Percentiles rank a stretch among this genome's conserved stretches.
Conservation (phyloP, 192 early-diverging fungal genomes). For the Linnemannia hyalina region DNA sequence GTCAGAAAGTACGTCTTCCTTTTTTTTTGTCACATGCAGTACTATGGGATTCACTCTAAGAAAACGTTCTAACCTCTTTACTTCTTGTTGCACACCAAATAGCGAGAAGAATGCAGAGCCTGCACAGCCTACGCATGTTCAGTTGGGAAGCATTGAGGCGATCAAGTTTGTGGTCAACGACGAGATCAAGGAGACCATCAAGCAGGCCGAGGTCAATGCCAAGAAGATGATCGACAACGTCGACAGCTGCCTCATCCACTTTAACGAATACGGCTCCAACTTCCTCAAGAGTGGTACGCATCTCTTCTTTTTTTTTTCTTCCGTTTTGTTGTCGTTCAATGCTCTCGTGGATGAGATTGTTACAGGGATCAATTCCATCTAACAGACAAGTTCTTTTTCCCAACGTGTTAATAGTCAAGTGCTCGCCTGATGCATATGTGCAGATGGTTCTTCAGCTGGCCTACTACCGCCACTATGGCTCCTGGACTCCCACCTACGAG, state of each 20-base stretch:
- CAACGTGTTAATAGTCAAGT: slow-evolving; percentile 59
- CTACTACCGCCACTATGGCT: slow-evolving; percentile 80
- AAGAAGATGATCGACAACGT: slow-evolving; percentile 76
- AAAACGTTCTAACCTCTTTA: background rate
- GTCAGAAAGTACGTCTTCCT: slow-evolving; percentile 68
- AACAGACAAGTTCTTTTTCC: background rate
- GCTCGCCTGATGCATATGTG: slow-evolving; percentile 91
- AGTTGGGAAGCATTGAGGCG: slow-evolving; percentile 68
- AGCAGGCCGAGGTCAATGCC: slow-evolving; percentile 74
- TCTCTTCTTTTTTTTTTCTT: background rate
- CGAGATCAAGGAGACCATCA: slow-evolving; percentile 66
- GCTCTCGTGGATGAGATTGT: no score
- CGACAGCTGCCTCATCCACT: slow-evolving; percentile 78
- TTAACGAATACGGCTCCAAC: slow-evolving; percentile 81
- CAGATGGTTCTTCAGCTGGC: slow-evolving; percentile 93
- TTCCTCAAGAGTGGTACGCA: slow-evolving; percentile 81
- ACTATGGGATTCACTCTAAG: no score
- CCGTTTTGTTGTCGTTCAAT: background rate
- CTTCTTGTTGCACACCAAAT: background rate
- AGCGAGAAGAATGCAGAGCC: slow-evolving; percentile 71
- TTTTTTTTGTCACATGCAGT: background rate
- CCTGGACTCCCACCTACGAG: slow-evolving; percentile 81
- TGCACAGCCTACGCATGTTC: slow-evolving; percentile 26
- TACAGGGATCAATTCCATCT: no score
- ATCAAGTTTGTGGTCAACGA: slow-evolving; percentile 79